Evolutionary conservation across 2,329 filamentous ascomycete species (phyloP).

Genomic region (Xylariaceae sp.): DNA sequence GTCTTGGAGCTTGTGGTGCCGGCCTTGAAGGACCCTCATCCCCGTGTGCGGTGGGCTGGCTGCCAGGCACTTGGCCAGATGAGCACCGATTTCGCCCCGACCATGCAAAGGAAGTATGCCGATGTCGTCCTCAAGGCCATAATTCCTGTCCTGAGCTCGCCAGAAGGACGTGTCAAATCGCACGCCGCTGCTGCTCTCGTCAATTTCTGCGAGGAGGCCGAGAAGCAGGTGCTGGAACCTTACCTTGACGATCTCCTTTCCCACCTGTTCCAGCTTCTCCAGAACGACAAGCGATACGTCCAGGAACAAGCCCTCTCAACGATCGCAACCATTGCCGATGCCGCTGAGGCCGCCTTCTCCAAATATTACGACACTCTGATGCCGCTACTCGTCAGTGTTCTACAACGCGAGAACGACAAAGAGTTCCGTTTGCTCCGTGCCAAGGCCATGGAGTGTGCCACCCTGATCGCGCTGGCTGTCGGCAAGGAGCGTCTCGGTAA

Average conservation of each 20-base stretch:
- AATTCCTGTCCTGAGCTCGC: conserved; percentile 83
- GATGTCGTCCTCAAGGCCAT: conserved; percentile 81
- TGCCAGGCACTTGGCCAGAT: conserved; percentile 99
- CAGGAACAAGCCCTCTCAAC: conserved; percentile 97
- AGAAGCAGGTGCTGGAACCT: conserved; percentile 84
- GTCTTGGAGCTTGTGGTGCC: conserved; percentile 94
- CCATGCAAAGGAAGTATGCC: conserved; percentile 96
- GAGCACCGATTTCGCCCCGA: conserved; percentile 98
- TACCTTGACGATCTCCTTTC: conserved; percentile 85
- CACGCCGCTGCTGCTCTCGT: conserved; percentile 96
- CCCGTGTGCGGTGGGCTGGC: conserved; percentile 92
- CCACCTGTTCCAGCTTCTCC: conserved; percentile 79
- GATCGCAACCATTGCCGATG: conserved; percentile 98
- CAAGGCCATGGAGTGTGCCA: conserved; percentile 99
- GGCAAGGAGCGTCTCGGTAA: conserved; percentile 86
- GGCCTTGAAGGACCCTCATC: conserved; percentile 81
- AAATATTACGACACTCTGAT: conserved; percentile 96
- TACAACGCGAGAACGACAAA: conserved; percentile 86
- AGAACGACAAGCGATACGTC: conserved; percentile 90
- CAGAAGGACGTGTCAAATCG: conserved; percentile 90
- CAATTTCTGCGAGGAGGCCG: conserved; percentile 98
- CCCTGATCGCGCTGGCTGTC: conserved; percentile 89
- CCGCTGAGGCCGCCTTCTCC: conserved; percentile 87
- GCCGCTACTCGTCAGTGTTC: conserved; percentile 85
- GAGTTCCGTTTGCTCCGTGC: conserved; percentile 86